Conservation (phyloP, 768 basidiomycete species). For the Glaciozyma martinii region DNA sequence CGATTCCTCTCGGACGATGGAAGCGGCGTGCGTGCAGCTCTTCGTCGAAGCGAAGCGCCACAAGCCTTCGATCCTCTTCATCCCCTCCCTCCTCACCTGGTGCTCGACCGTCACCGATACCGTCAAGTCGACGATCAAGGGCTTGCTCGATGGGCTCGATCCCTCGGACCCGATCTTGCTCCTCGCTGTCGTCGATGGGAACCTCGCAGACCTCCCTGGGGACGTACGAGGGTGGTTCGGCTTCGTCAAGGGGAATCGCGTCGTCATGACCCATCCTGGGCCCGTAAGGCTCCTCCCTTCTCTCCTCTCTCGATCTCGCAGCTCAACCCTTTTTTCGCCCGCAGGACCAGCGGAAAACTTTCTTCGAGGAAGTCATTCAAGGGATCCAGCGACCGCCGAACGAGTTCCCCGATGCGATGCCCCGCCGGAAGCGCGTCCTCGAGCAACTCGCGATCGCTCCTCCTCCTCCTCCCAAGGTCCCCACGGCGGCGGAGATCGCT, state of each 20-base stretch:
- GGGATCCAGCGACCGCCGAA: conserved; percentile 69
- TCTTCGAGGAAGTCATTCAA: conserved; percentile 65
- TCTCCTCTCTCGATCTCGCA: neutral
- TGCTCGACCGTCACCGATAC: conserved; percentile 74
- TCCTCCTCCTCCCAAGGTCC: conserved; percentile 74
- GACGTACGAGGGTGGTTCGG: conserved; percentile 94
- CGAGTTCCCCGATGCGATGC: conserved; percentile 79
- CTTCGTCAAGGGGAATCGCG: conserved; percentile 57
- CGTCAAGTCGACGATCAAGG: conserved; percentile 69
- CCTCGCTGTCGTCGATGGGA: conserved; percentile 76
- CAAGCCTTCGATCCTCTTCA: conserved; percentile 90
- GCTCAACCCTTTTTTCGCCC: too few relatives aligned
- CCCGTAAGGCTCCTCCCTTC: conserved; percentile 34
- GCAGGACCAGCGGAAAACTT: conserved; percentile 53
- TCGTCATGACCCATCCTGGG: conserved; percentile 53
- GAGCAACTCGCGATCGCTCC: conserved; percentile 83
- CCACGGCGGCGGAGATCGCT: conserved; percentile 69
- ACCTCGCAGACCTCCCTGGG: conserved; percentile 56
- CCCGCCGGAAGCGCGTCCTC: conserved; percentile 69
- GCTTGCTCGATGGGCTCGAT: conserved; percentile 81
- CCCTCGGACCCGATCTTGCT: conserved; percentile 91
- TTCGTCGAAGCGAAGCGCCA: conserved; percentile 96
- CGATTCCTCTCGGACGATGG: conserved; percentile 64
- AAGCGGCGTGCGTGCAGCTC: conserved; percentile 86
- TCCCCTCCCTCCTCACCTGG: conserved; percentile 81